phyloP scores from a whole-genome alignment of 106 monocot genomes.

The Dendrobium catenatum region DNA sequence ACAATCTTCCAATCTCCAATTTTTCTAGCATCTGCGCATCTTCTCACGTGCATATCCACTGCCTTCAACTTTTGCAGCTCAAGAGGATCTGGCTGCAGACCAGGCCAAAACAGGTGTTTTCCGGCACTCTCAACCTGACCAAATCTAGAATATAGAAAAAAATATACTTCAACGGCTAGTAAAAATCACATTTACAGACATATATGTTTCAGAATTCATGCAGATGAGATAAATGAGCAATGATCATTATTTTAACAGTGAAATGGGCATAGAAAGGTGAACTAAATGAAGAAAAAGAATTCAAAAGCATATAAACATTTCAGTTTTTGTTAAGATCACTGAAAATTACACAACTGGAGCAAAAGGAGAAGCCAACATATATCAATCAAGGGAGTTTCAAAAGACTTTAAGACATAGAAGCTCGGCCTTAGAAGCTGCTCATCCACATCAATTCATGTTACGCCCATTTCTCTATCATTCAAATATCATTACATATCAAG shows the following conservation, averaged over 20 bases:
- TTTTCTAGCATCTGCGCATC: too few species aligned
- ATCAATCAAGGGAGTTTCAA: background rate
- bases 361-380: background rate
- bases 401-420: background rate
- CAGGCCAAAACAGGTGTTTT: slow-evolving; percentile 29
- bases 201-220: background rate
- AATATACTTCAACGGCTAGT: background rate
- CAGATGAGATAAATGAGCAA: background rate
- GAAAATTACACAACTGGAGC: background rate
- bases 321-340: background rate
- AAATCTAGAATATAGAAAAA: slow-evolving; percentile 26
- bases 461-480: background rate
- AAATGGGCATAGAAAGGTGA: background rate
- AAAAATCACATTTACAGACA: background rate
- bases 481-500: background rate
- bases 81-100: slow-evolving; percentile 28
- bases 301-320: background rate
- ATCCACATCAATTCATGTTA: background rate
- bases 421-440: background rate
- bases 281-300: background rate
- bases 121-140: slow-evolving; percentile 55
- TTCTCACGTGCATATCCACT: background rate
- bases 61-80: slow-evolving; percentile 55
- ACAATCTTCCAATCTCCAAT: too few species aligned
- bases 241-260: background rate